Conservation (phyloP, 1,284 basidiomycete species). For the Vanrija humicola region DNA sequence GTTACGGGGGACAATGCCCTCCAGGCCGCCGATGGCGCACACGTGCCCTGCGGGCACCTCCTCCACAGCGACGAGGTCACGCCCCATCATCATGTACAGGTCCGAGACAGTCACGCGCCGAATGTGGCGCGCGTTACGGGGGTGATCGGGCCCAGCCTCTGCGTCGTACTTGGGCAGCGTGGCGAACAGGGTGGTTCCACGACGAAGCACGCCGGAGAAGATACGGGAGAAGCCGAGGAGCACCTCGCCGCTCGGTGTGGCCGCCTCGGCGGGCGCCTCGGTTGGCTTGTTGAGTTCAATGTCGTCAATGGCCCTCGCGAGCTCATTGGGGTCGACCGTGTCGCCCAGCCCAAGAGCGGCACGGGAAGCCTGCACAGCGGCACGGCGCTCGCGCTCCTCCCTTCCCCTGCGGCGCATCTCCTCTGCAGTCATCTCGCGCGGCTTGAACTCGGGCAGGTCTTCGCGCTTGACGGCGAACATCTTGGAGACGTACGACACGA, state of each 20-base stretch:
- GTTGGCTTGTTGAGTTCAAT: constrained; percentile 21
- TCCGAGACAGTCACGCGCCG: constrained; percentile 62
- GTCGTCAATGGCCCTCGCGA: constrained; percentile 24
- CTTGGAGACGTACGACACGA: constrained; percentile 92
- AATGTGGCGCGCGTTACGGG: constrained; percentile 67
- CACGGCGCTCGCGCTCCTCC: constrained; percentile 59
- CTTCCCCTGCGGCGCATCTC: constrained; percentile 73
- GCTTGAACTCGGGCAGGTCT: constrained; percentile 82
- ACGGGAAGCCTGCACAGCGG: constrained; percentile 43
- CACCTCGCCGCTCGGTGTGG: constrained; percentile 53
- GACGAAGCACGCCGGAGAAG: constrained; percentile 79
- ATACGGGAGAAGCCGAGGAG: constrained; percentile 89
- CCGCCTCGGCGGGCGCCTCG: constrained; percentile 20
- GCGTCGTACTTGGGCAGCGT: constrained; percentile 86
- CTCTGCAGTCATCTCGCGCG: constrained; percentile 72
- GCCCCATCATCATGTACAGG: constrained; percentile 97
- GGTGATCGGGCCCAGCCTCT: constrained; percentile 62
- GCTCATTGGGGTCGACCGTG: constrained; percentile 22
- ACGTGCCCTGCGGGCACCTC: constrained; percentile 91
- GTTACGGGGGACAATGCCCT: constrained; percentile 84
- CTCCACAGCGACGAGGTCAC: constrained; percentile 79
- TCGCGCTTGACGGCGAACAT: constrained; percentile 87
- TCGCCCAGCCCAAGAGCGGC: constrained; percentile 22
- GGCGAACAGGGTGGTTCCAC: constrained; percentile 65
- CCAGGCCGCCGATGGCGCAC: constrained; percentile 86